Evolutionary conservation across 805 yeast genomes (phyloP).

Genomic region (Zygosaccharomyces bisporus): DNA sequence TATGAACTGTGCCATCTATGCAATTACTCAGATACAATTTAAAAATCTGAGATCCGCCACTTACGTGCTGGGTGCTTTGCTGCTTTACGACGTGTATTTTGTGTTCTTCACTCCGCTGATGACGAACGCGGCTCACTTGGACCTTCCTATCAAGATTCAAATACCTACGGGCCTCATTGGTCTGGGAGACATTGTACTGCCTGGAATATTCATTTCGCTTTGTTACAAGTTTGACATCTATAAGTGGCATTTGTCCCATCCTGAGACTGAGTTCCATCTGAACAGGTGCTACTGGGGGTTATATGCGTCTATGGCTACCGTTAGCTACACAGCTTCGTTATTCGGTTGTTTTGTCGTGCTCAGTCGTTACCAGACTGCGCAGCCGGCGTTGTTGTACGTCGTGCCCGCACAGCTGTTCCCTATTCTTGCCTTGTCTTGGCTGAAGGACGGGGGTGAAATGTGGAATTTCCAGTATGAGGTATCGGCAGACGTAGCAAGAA

Average conservation of each 20-base stretch:
- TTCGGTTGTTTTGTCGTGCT: slow-evolving; percentile 41
- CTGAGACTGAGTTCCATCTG: slow-evolving; percentile 39
- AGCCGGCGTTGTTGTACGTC: slow-evolving; percentile 64
- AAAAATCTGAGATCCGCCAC: slow-evolving; percentile 46
- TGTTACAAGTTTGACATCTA: slow-evolving; percentile 53
- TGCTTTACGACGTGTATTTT: slow-evolving; percentile 61
- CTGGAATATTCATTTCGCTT: slow-evolving; percentile 51
- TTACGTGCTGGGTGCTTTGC: slow-evolving; percentile 46
- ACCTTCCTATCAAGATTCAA: slow-evolving; percentile 43
- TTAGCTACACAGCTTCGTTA: slow-evolving; percentile 49
- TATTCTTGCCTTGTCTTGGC: slow-evolving; percentile 36
- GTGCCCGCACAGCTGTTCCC: slow-evolving; percentile 47
- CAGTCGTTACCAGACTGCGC: slow-evolving; percentile 44
- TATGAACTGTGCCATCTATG: slow-evolving; percentile 42
- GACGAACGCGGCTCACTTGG: slow-evolving; percentile 52
- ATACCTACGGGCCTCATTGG: slow-evolving; percentile 45
- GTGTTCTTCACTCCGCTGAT: slow-evolving; percentile 61
- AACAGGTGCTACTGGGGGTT: slow-evolving; percentile 37
- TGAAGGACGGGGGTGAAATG: slow-evolving; percentile 42
- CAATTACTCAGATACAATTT: slow-evolving; percentile 40
- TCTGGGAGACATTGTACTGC: slow-evolving; percentile 62
- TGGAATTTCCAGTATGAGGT: slow-evolving; percentile 38
- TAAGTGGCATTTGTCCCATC: slow-evolving; percentile 36
- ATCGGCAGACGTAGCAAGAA: too few relatives aligned
- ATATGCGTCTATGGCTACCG: slow-evolving; percentile 46